Evolutionary conservation across 2,329 filamentous ascomycete genomes (phyloP).

Genomic region (Cercospora canescens): DNA sequence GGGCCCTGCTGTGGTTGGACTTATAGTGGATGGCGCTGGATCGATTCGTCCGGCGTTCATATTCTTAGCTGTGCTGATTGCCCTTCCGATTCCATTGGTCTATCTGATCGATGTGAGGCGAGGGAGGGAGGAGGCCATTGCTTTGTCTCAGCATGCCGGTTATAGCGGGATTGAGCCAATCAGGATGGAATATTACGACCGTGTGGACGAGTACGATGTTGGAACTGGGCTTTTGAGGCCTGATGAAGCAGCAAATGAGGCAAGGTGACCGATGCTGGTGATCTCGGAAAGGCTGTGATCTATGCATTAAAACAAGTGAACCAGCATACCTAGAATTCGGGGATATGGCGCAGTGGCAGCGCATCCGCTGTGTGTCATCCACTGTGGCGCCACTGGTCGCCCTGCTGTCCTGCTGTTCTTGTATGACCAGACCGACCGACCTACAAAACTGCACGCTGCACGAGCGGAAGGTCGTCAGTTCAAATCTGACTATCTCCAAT

Average conservation of each 20-base stretch:
- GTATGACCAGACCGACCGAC: neutral
- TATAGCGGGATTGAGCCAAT: neutral
- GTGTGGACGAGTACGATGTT: conserved; percentile 5
- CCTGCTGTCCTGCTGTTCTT: conserved; percentile 1
- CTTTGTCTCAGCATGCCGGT: conserved; percentile 18
- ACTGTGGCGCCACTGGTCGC: neutral
- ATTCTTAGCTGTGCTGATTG: conserved; percentile 77
- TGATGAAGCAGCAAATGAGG: neutral
- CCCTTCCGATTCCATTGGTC: conserved; percentile 75
- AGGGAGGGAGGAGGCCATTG: conserved; percentile 38
- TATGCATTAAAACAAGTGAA: too few relatives aligned
- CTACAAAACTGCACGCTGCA: neutral
- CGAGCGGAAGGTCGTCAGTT: conserved; percentile 4
- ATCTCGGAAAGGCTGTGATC: too few relatives aligned
- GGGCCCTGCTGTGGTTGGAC: conserved; percentile 84
- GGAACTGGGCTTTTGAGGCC: neutral
- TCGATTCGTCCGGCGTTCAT: conserved; percentile 66
- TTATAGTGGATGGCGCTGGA: conserved; percentile 70
- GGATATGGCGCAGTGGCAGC: conserved; percentile 1
- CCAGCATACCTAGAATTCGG: neutral
- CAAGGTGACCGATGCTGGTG: neutral
- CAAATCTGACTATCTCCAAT: neutral
- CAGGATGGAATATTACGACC: conserved; percentile 22
- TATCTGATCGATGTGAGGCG: conserved; percentile 75
- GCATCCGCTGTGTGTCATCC: neutral